Conservation (phyloP, 148 eudicot species). For the Polygonum maritimum region DNA sequence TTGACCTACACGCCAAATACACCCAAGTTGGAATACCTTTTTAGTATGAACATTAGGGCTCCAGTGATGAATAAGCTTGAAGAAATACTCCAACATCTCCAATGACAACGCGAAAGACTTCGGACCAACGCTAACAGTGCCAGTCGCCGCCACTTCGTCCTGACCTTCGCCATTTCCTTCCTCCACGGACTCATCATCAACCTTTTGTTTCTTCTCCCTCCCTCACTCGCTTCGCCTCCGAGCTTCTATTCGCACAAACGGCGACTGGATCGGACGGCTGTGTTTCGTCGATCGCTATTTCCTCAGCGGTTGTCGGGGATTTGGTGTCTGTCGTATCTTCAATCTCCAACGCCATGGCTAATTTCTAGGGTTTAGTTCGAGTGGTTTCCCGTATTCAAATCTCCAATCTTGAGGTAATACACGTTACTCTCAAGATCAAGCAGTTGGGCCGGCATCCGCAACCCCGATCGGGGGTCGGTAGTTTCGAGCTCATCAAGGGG, state of each 20-base stretch:
- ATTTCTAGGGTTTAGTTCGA: background rate
- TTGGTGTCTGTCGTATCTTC: background rate
- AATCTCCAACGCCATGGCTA: background rate
- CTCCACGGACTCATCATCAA: conserved; percentile 53
- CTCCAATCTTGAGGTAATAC: too few relatives aligned
- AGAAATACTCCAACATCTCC: conserved; percentile 78
- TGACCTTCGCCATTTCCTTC: conserved; percentile 17
- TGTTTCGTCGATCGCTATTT: background rate
- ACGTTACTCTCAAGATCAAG: too few relatives aligned
- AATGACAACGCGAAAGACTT: conserved; percentile 46
- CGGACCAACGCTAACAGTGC: conserved; percentile 43
- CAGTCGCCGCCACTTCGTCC: conserved; percentile 10
- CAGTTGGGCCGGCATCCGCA: too few relatives aligned
- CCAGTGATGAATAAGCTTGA: conserved; percentile 63
- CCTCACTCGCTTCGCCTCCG: conserved; percentile 34
- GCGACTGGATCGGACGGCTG: background rate
- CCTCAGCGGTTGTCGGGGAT: background rate
- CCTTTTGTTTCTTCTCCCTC: conserved; percentile 48
- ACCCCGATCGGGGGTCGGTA: too few relatives aligned
- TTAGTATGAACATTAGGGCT: conserved; percentile 42
- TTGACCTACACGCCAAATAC: too few relatives aligned
- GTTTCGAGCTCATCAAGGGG: too few relatives aligned
- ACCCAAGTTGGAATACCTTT: too few relatives aligned
- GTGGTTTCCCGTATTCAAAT: too few relatives aligned
- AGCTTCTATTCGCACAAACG: conserved; percentile 1